These are phyloP conservation scores for Trichoderma reesei DNA, from an alignment of 495 filamentous ascomycete genomes.

Conservation along the genomic window DNA sequence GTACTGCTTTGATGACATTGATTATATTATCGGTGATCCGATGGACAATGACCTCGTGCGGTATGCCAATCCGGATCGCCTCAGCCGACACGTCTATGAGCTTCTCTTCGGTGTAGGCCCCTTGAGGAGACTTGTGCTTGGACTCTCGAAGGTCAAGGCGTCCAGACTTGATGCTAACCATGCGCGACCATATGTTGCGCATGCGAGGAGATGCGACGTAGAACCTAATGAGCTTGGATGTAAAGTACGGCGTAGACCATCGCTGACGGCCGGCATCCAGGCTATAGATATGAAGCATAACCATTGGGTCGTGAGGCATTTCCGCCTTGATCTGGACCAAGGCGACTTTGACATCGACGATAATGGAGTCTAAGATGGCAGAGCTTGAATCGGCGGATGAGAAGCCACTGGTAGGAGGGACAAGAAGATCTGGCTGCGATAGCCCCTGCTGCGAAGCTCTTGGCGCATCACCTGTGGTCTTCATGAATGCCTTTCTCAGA, in stretches of 20 bases:
- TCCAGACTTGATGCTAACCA: conserved; percentile 71
- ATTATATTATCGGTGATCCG: conserved; percentile 85
- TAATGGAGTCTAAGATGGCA: conserved; percentile 52
- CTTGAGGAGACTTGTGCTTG: conserved; percentile 53
- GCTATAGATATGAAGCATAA: conserved; percentile 83
- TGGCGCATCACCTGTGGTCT: conserved; percentile 26
- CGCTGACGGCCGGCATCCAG: conserved; percentile 75
- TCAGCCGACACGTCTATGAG: conserved; percentile 79
- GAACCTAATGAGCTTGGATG: conserved; percentile 64
- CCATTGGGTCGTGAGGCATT: conserved; percentile 73
- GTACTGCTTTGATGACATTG: conserved; percentile 75
- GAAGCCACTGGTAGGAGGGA: conserved; percentile 26
- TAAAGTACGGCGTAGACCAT: conserved; percentile 70
- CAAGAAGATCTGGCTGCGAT: conserved; percentile 21
- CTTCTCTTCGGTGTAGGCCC: conserved; percentile 56
- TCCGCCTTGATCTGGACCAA: conserved; percentile 81
- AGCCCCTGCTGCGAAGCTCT: conserved; percentile 16
- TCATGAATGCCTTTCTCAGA: conserved; percentile 62
- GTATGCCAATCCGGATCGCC: conserved; percentile 78
- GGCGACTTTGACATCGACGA: conserved; percentile 66
- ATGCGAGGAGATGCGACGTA: conserved; percentile 81
- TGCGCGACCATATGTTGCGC: conserved; percentile 69
- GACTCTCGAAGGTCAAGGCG: conserved; percentile 70
- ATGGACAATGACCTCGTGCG: conserved; percentile 88
- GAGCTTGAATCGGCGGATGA: conserved; percentile 23